A percentile compares a stretch with the other conserved stretches of the same genome.
phyloP scores from a whole-genome alignment of 2,329 filamentous ascomycete genomes.

The Teratosphaeria gauchensis region DNA sequence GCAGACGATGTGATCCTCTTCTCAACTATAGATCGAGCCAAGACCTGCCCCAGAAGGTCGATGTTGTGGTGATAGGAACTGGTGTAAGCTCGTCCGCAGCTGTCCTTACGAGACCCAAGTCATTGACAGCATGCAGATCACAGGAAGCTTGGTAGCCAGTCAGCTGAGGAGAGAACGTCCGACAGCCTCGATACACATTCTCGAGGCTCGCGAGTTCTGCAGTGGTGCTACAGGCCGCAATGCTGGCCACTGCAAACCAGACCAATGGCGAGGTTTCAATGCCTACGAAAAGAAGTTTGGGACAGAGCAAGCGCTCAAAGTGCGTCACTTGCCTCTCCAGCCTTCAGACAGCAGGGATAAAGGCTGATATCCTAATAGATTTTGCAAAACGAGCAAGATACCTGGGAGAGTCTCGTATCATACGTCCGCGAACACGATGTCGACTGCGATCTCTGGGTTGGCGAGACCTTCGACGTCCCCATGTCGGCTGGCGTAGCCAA shows the following conservation, averaged over 20 bases:
- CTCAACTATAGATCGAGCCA: not conserved
- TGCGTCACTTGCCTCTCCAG: not conserved
- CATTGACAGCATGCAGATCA: not conserved
- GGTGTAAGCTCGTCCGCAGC: not conserved
- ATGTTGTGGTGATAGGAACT: not conserved
- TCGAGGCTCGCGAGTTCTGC: not conserved
- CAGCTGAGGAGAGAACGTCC: not conserved
- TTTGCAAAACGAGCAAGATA: not conserved
- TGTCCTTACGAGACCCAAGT: too few species aligned
- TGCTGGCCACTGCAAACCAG: not conserved
- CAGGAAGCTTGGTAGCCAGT: not conserved
- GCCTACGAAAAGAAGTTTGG: not conserved
- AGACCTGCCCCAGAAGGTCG: not conserved
- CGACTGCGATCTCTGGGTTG: not conserved
- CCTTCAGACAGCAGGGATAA: not conserved
- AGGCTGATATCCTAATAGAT: not conserved
- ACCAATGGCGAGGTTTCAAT: not conserved
- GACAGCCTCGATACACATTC: not conserved
- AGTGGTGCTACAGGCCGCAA: not conserved
- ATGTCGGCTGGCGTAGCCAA: not conserved
- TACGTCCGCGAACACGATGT: not conserved
- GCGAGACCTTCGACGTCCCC: not conserved
- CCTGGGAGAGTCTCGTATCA: not conserved
- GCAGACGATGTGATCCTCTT: not conserved
- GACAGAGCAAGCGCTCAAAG: not conserved